Percentiles rank a stretch among this genome's conserved stretches.
These are phyloP conservation scores for Cenococcum geophilum DNA, from an alignment of 495 filamentous ascomycete genomes.

Conservation along the genomic window DNA sequence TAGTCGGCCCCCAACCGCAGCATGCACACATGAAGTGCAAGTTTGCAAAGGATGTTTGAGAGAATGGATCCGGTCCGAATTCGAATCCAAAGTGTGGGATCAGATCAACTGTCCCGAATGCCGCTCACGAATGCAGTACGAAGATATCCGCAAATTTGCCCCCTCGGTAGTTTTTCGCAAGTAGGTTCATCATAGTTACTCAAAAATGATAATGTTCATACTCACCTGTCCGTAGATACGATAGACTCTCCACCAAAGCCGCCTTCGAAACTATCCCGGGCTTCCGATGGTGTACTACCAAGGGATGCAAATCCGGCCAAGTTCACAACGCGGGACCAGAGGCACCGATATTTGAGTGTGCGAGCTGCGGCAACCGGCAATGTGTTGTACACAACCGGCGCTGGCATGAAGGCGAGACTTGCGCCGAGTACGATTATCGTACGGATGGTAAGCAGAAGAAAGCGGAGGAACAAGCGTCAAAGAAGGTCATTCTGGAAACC, in stretches of 20 bases:
- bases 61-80: conserved; percentile 24
- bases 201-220: not conserved
- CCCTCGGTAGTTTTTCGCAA: conserved; percentile 12
- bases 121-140: conserved; percentile 11
- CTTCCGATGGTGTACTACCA: conserved; percentile 26
- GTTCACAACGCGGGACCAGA: conserved; percentile 12
- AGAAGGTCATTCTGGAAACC: conserved; percentile 24
- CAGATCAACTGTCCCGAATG: conserved; percentile 31
- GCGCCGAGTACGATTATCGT: conserved; percentile 38
- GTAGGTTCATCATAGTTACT: conserved; percentile 1
- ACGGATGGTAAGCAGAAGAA: conserved; percentile 21
- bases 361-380: conserved; percentile 34
- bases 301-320: conserved; percentile 27
- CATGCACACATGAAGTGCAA: conserved; percentile 22
- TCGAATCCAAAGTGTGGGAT: conserved; percentile 20
- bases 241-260: conserved; percentile 17
- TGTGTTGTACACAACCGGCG: conserved; percentile 38
- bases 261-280: conserved; percentile 23
- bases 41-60: conserved; percentile 23
- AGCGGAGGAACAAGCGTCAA: conserved; percentile 29
- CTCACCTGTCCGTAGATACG: conserved; percentile 18
- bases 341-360: conserved; percentile 34
- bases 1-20: conserved; percentile 9
- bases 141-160: conserved; percentile 22
- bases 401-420: conserved; percentile 41